A percentile compares a stretch with the other conserved stretches of the same genome.
These are phyloP conservation scores for Curvularia verruculosa DNA, from an alignment of 2,329 filamentous ascomycete genomes.

Conservation along the genomic window DNA sequence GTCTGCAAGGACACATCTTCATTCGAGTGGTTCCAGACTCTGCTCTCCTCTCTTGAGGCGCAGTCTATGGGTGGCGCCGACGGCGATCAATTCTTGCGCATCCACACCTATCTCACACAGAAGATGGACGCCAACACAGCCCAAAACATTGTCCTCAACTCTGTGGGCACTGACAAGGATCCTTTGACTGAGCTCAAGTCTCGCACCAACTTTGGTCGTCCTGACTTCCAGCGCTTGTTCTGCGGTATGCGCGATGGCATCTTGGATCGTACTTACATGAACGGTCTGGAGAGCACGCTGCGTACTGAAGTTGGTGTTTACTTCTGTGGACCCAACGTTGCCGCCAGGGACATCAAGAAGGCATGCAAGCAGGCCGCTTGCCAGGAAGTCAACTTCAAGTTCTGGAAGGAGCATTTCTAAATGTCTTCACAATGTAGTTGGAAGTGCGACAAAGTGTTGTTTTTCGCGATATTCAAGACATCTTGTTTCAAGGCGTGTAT, in stretches of 20 bases:
- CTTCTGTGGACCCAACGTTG: conserved; percentile 87
- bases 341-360: conserved; percentile 82
- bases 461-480: conserved; percentile 2
- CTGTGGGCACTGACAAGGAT: conserved; percentile 84
- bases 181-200: conserved; percentile 89
- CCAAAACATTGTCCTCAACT: conserved; percentile 97
- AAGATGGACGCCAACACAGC: conserved; percentile 89
- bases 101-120: conserved; percentile 97
- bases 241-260: conserved; percentile 87
- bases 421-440: conserved; percentile 1
- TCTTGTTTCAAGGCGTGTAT: conserved; percentile 1
- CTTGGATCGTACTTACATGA: conserved; percentile 81
- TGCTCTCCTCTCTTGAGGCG: conserved; percentile 86
- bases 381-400: conserved; percentile 87
- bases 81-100: conserved; percentile 87
- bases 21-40: conserved; percentile 98
- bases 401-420: conserved; percentile 93
- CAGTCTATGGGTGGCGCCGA: conserved; percentile 72
- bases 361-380: conserved; percentile 76
- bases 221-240: conserved; percentile 84
- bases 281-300: conserved; percentile 75
- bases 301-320: conserved; percentile 93
- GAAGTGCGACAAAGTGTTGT: background rate
- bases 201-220: conserved; percentile 92
- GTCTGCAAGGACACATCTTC: conserved; percentile 94